These are phyloP conservation scores for Choiromyces venosus DNA, from an alignment of 495 filamentous ascomycete genomes.

Conservation along the genomic window DNA sequence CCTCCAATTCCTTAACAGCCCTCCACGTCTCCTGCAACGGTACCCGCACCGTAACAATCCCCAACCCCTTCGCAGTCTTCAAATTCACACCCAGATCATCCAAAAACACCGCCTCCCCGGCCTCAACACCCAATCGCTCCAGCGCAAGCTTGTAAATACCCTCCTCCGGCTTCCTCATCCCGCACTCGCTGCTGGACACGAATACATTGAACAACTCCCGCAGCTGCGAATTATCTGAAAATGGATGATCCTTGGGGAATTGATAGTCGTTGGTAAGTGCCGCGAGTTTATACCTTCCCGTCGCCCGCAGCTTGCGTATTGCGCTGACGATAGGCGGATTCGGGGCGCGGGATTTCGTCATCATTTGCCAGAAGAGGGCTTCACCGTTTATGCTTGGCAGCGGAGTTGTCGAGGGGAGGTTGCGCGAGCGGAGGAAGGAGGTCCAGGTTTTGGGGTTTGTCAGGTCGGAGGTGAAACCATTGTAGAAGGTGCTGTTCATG, in stretches of 20 bases:
- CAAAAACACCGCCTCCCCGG: slow-evolving; percentile 74
- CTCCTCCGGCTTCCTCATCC: slow-evolving; percentile 79
- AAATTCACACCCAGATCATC: slow-evolving; percentile 96
- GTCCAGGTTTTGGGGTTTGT: slow-evolving; percentile 61
- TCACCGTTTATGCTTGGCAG: slow-evolving; percentile 70
- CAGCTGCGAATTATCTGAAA: slow-evolving; percentile 48
- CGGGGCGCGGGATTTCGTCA: slow-evolving; percentile 61
- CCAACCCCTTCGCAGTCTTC: slow-evolving; percentile 66
- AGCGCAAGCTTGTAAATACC: slow-evolving; percentile 73
- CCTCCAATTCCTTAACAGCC: slow-evolving; percentile 66
- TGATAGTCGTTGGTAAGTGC: slow-evolving; percentile 85
- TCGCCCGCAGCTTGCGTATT: slow-evolving; percentile 60
- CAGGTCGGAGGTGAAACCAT: slow-evolving; percentile 69
- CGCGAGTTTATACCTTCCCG: slow-evolving; percentile 64
- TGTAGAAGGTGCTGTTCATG: slow-evolving; percentile 69
- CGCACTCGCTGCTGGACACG: slow-evolving; percentile 76
- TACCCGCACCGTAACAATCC: slow-evolving; percentile 81
- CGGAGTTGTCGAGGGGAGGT: slow-evolving; percentile 6
- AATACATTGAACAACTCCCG: slow-evolving; percentile 71
- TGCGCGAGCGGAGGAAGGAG: slow-evolving; percentile 48
- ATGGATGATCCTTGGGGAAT: slow-evolving; percentile 64
- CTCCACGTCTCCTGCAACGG: slow-evolving; percentile 67
- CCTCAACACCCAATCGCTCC: slow-evolving; percentile 46
- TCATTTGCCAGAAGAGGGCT: slow-evolving; percentile 87
- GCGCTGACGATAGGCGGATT: slow-evolving; percentile 87